Percentiles rank a stretch among this genome's conserved stretches.
phyloP scores from a whole-genome alignment of 2,329 filamentous ascomycete species.

The Aspergillus viridinutans region DNA sequence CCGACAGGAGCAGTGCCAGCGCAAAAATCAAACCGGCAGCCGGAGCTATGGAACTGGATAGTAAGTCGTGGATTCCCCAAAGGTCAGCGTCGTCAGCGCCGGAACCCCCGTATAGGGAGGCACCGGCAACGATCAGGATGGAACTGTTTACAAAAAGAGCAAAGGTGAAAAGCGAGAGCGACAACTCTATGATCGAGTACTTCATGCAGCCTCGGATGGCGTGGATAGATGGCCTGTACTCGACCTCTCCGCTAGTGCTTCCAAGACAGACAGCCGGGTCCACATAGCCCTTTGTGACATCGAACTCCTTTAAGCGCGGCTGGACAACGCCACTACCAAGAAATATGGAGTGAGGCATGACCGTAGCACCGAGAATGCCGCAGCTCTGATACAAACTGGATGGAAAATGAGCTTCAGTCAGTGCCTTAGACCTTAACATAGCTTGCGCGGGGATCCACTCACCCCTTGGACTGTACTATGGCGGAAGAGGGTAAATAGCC shows the following conservation, averaged over 20 bases:
- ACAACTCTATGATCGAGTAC: constrained; percentile 67
- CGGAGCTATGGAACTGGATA: constrained; percentile 64
- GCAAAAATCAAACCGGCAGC: constrained; percentile 81
- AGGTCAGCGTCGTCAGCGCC: constrained; percentile 68
- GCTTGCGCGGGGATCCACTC: constrained; percentile 8
- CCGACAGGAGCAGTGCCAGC: constrained; percentile 72
- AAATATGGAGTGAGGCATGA: constrained; percentile 60
- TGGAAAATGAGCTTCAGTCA: constrained; percentile 3
- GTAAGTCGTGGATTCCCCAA: constrained; percentile 74
- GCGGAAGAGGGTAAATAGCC: constrained; percentile 54
- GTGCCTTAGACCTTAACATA: not conserved
- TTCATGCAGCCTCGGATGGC: constrained; percentile 72
- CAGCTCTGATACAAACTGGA: constrained; percentile 52
- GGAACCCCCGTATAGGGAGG: constrained; percentile 62
- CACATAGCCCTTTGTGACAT: constrained; percentile 38
- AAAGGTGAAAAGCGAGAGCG: constrained; percentile 72
- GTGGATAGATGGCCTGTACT: constrained; percentile 66
- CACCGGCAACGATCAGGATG: constrained; percentile 77
- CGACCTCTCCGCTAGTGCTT: constrained; percentile 46
- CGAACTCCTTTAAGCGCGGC: constrained; percentile 48
- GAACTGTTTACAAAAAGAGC: constrained; percentile 80
- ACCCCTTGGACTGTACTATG: constrained; percentile 50
- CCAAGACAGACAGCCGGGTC: constrained; percentile 25
- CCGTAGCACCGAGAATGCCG: constrained; percentile 50
- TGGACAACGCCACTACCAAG: constrained; percentile 55